Conservation (phyloP, 345 rosid species). For the Populus alba region DNA sequence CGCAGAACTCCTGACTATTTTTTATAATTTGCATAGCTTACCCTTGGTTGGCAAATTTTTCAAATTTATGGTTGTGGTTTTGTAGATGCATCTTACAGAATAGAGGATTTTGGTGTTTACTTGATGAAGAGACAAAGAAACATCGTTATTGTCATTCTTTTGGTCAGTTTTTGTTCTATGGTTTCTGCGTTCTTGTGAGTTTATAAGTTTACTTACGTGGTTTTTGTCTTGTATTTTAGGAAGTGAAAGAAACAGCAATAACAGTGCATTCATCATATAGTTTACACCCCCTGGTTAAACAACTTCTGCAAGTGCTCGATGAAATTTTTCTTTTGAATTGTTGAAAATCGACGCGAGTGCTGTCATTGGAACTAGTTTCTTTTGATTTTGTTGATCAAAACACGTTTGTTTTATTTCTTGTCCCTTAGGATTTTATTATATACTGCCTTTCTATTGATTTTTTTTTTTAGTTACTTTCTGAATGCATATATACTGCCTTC, state of each 20-base stretch:
- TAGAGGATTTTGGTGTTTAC: constrained; percentile 27
- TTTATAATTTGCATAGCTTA: constrained; percentile 51
- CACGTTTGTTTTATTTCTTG: not conserved
- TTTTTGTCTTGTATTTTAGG: constrained; percentile 25
- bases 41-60: constrained; percentile 13
- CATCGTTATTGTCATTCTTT: constrained; percentile 35
- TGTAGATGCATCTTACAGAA: constrained; percentile 41
- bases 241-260: constrained; percentile 33
- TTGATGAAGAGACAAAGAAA: constrained; percentile 22
- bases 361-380: not conserved
- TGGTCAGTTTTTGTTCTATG: constrained; percentile 12
- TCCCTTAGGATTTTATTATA: not conserved
- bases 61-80: constrained; percentile 29
- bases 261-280: constrained; percentile 17
- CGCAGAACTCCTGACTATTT: constrained; percentile 97
- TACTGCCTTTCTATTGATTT: not conserved
- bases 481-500: not conserved
- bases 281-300: not conserved
- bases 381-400: too few species aligned
- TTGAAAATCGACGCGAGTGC: not conserved
- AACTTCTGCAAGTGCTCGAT: not conserved
- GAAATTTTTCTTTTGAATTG: not conserved
- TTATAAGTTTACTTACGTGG: constrained; percentile 30
- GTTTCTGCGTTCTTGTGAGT: constrained; percentile 26
- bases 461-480: not conserved